Percentiles rank a stretch among this genome's conserved stretches.
These are phyloP conservation scores for Fusarium phyllophilum DNA, from an alignment of 2,329 filamentous ascomycete species.

Conservation along the genomic window DNA sequence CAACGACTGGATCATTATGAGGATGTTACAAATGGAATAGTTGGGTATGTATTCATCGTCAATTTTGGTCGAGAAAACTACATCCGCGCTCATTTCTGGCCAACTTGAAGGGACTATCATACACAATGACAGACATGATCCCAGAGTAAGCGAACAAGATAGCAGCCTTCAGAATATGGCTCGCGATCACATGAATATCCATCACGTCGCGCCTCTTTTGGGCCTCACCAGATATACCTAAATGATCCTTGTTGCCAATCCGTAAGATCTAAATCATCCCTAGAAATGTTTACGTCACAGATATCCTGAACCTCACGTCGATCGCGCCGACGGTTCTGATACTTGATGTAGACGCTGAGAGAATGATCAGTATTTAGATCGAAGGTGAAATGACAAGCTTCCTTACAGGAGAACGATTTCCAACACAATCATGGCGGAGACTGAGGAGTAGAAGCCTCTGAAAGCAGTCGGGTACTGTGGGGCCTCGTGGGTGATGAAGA, in stretches of 20 bases:
- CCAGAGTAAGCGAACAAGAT: fast-evolving
- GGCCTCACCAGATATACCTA: neutral
- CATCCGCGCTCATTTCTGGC: neutral
- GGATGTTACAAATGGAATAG: neutral
- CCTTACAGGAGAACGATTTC: neutral
- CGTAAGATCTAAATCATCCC: neutral
- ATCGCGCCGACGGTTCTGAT: neutral
- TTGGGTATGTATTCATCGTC: neutral
- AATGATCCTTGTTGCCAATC: neutral
- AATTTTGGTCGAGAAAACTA: neutral
- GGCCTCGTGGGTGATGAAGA: neutral
- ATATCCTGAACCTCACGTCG: neutral
- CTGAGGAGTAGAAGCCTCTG: neutral
- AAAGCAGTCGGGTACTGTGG: neutral
- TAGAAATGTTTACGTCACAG: fast-evolving
- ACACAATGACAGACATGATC: neutral
- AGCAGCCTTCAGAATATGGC: fast-evolving
- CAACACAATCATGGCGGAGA: neutral
- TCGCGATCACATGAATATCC: fast-evolving
- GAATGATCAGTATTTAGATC: fast-evolving
- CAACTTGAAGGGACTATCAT: fast-evolving
- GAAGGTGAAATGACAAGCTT: neutral
- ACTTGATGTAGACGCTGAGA: neutral
- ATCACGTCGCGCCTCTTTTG: no score
- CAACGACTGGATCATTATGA: no score